phyloP scores from a whole-genome alignment of 1,284 basidiomycete species.

The Irpex rosettiformis region DNA sequence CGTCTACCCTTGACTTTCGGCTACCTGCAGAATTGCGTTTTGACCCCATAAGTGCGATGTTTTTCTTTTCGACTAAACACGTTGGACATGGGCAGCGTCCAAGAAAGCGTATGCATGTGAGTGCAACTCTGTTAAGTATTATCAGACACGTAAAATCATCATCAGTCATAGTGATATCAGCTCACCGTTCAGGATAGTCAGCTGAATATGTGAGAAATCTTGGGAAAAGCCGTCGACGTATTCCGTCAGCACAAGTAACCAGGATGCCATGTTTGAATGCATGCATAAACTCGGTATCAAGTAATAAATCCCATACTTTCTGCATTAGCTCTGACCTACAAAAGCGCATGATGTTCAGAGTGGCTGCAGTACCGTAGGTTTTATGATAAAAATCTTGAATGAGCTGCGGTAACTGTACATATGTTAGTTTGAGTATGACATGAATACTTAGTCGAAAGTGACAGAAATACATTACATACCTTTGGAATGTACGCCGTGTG shows the following conservation, averaged over 20 bases:
- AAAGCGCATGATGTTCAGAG: conserved; percentile 17
- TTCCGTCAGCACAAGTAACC: conserved; percentile 20
- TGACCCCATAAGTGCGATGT: conserved; percentile 14
- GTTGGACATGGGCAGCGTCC: conserved; percentile 27
- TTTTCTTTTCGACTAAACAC: conserved; percentile 23
- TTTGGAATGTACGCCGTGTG: conserved; percentile 30
- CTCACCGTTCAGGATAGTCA: conserved; percentile 32
- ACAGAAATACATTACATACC: conserved; percentile 16
- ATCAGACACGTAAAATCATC: neutral
- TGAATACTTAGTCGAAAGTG: too few species aligned
- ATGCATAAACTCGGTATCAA: conserved; percentile 25
- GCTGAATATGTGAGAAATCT: conserved; percentile 22
- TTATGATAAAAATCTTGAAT: conserved; percentile 5
- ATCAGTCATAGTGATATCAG: neutral
- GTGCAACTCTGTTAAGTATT: conserved; percentile 8
- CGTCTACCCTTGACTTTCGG: conserved; percentile 1
- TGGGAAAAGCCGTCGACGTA: conserved; percentile 18
- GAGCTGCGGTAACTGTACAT: conserved; percentile 7
- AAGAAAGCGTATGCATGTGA: conserved; percentile 16
- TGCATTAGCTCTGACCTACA: conserved; percentile 26
- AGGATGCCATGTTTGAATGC: conserved; percentile 27
- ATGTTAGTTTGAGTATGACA: neutral
- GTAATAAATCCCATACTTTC: conserved; percentile 20
- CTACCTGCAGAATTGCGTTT: conserved; percentile 1
- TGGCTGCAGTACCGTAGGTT: neutral